Percentiles rank a stretch among this genome's conserved stretches.
Evolutionary conservation across 148 eudicot genomes (phyloP).

Genomic region (Heliamphora exappendiculata): DNA sequence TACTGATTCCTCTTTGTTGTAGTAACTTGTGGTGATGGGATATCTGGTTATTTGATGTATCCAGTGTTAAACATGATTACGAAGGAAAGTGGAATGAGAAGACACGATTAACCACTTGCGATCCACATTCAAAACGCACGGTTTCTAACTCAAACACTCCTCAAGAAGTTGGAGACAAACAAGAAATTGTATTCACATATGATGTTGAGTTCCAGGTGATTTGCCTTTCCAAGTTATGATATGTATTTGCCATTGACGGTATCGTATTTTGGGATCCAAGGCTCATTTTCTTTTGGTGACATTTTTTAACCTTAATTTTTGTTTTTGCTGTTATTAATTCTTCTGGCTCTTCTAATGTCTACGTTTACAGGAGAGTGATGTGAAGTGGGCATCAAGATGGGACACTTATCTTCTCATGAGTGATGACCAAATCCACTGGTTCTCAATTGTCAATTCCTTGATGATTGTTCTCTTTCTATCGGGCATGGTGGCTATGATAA

Average conservation of each 20-base stretch:
- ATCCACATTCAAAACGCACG: conserved; percentile 12
- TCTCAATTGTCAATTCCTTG: conserved; percentile 25
- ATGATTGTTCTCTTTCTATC: conserved; percentile 30
- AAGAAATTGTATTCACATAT: conserved; percentile 37
- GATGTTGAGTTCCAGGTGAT: conserved; percentile 34
- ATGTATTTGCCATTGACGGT: background rate
- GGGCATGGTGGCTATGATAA: conserved; percentile 34
- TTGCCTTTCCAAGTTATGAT: background rate
- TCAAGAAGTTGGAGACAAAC: conserved; percentile 28
- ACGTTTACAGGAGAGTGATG: conserved; percentile 30
- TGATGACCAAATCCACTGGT: conserved; percentile 23
- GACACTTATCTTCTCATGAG: conserved; percentile 24
- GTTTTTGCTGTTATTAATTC: background rate
- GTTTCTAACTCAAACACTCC: conserved; percentile 23
- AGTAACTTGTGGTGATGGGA: background rate
- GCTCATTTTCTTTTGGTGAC: background rate
- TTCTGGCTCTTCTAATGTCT: background rate
- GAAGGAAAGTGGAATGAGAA: conserved; percentile 28
- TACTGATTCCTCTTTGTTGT: background rate
- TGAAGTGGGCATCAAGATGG: conserved; percentile 36
- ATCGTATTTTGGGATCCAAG: background rate
- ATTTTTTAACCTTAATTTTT: background rate
- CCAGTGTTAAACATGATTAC: conserved; percentile 28
- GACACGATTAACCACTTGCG: conserved; percentile 21
- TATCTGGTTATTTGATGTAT: background rate